Evolutionary conservation across 805 yeast species (phyloP), one percentile per base, ranked within the genome.

Genomic region (Cyberlindnera misumaiensis): DNA sequence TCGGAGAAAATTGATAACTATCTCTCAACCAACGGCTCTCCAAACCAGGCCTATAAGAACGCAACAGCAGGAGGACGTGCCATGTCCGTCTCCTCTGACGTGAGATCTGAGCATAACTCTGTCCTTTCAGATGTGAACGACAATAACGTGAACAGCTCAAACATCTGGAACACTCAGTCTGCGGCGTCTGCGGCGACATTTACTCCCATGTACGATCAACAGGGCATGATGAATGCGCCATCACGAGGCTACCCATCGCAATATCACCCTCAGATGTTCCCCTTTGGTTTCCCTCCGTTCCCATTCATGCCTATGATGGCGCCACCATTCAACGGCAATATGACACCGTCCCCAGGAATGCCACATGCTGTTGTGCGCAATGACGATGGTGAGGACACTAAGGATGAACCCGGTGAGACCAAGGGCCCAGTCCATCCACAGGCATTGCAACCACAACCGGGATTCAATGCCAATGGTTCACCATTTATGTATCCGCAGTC

Each of bases 81-180:
- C 4, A 38, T 48, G 43, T 55, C 59, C 11, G 35, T 51, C 15
- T 47, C 58, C 4, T 55, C 59, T 8, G 59, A 54, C 10, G 50
- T 56, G 27, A 42, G 49, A 9, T 60, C 70, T 4, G 69, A 65
- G 24, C 63, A 55, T 24, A 60, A 57, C 36, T 60, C 68, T 0
- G 44, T 52, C 8, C 47, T 53, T 15, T 40, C 57, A 32, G 70
- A 65, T 32, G 34, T 39, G 24, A 49, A 49, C 27, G 55, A 51
- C 12, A 48, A 45, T 16, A 28, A 28, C 9, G 46, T 45, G 13
- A 44, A 45, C 34, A 35, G 41, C 26, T 41, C 40, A 24, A 71
- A 64, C 49, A 73, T 76, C 47, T 80, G 85, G 85, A 77, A 77
- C 54, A 83, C 83, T 0, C 83, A 81, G 6, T 62, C 79, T 14